These are phyloP conservation scores for Xerocomellus amylosporus DNA, from an alignment of 768 basidiomycete species.

Conservation along the genomic window DNA sequence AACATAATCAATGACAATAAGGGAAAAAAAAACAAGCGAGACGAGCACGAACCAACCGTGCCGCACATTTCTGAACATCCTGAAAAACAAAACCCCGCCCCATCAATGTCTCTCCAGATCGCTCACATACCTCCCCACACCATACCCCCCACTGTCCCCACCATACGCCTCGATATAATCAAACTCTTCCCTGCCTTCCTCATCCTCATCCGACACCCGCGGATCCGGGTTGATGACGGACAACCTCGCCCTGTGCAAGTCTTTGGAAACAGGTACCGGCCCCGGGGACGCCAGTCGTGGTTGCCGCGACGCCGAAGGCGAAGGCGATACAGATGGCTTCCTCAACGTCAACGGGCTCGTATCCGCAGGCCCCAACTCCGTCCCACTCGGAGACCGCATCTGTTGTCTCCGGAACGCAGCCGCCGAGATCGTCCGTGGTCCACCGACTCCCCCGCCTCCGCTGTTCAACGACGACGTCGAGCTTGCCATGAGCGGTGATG, in stretches of 20 bases:
- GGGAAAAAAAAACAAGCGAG: neutral
- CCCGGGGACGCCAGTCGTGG: conserved; percentile 30
- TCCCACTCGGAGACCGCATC: conserved; percentile 29
- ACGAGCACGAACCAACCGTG: neutral
- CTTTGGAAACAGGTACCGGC: neutral
- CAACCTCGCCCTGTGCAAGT: conserved; percentile 15
- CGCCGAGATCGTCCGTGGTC: conserved; percentile 64
- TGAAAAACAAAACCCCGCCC: neutral
- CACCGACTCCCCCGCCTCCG: conserved; percentile 20
- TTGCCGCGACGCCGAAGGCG: conserved; percentile 13
- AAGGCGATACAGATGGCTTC: conserved; percentile 38
- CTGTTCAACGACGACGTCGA: conserved; percentile 35
- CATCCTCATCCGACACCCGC: conserved; percentile 32
- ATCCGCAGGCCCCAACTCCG: conserved; percentile 35
- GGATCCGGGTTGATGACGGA: conserved; percentile 32
- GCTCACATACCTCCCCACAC: conserved; percentile 45
- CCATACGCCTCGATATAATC: conserved; percentile 60
- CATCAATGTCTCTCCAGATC: conserved; percentile 36
- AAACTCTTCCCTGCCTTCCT: conserved; percentile 39
- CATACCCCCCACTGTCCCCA: conserved; percentile 36
- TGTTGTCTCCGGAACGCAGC: conserved; percentile 67
- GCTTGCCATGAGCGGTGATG: conserved; percentile 28
- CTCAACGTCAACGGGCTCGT: conserved; percentile 47
- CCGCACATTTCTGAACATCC: neutral
- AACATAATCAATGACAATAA: conserved; percentile 16